These are phyloP conservation scores for Ascoidea asiatica DNA, from an alignment of 805 yeast species.

Conservation along the genomic window DNA sequence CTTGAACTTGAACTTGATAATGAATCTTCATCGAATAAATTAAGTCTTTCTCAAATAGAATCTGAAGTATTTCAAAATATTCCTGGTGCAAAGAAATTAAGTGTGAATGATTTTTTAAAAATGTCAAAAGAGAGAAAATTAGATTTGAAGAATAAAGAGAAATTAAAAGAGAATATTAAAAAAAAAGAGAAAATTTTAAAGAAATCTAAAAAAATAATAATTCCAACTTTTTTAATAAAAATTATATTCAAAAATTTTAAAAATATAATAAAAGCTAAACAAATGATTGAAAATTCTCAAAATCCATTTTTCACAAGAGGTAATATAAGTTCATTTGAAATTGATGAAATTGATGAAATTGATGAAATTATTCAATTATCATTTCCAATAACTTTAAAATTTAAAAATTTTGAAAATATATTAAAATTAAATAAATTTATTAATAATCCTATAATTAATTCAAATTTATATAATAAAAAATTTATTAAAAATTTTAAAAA, in stretches of 20 bases:
- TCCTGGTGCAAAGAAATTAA: background rate
- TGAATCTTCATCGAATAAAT: background rate
- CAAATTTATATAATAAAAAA: no score
- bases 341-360: background rate
- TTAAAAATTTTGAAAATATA: no score
- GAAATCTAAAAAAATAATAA: background rate
- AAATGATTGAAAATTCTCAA: background rate
- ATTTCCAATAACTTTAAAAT: background rate
- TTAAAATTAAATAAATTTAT: no score
- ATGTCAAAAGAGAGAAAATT: background rate
- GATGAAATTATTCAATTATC: background rate
- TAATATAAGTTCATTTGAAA: background rate
- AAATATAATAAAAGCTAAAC: no score
- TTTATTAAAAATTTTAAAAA: no score
- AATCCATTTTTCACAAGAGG: background rate
- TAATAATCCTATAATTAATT: background rate
- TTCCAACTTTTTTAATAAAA: background rate
- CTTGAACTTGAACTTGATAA: background rate
- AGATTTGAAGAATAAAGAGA: background rate
- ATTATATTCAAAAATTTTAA: no score
- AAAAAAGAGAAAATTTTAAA: background rate
- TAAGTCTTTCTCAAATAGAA: background rate
- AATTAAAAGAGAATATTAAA: no score
- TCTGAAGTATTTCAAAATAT: background rate
- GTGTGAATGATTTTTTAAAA: background rate